Evolutionary conservation across 164 flowering plant genomes (phyloP).

Genomic region (Aristolochia contorta): DNA sequence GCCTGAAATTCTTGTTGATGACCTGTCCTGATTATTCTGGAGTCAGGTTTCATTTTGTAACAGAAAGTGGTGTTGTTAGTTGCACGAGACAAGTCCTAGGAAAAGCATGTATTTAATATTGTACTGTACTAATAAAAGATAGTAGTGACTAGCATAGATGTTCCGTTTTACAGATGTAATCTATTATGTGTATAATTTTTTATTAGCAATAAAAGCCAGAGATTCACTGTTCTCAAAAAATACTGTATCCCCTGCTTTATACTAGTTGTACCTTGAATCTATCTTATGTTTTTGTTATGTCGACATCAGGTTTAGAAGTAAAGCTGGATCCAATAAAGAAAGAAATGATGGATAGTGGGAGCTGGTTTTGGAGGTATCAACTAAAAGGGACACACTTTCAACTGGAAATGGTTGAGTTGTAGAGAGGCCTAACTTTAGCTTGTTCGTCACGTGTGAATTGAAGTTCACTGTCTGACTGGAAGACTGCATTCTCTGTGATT

Average conservation of each 20-base stretch:
- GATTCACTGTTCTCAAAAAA: too few species aligned
- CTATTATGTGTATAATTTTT: too few species aligned
- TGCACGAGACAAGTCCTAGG: not conserved
- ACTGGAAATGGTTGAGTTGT: slow-evolving; percentile 57
- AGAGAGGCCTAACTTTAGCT: slow-evolving; percentile 6
- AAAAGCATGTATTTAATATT: not conserved
- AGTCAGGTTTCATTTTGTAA: not conserved
- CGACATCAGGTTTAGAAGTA: slow-evolving; percentile 44
- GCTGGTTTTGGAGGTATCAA: slow-evolving; percentile 87
- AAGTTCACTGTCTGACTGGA: slow-evolving; percentile 7
- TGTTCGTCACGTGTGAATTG: slow-evolving; percentile 4
- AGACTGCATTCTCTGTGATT: not conserved
- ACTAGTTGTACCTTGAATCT: not conserved
- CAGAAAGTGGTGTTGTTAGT: not conserved
- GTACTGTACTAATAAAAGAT: too few species aligned
- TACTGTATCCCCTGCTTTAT: too few species aligned
- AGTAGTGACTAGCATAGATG: too few species aligned
- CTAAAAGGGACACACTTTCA: slow-evolving; percentile 44
- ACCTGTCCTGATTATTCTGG: not conserved
- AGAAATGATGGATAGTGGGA: slow-evolving; percentile 55
- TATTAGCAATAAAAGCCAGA: too few species aligned
- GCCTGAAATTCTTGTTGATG: not conserved
- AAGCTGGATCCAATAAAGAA: slow-evolving; percentile 41
- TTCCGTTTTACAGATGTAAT: too few species aligned
- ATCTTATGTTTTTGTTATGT: not conserved